Conservation (phyloP, 495 filamentous ascomycete species). For the Astrothelium subdiscretum region DNA sequence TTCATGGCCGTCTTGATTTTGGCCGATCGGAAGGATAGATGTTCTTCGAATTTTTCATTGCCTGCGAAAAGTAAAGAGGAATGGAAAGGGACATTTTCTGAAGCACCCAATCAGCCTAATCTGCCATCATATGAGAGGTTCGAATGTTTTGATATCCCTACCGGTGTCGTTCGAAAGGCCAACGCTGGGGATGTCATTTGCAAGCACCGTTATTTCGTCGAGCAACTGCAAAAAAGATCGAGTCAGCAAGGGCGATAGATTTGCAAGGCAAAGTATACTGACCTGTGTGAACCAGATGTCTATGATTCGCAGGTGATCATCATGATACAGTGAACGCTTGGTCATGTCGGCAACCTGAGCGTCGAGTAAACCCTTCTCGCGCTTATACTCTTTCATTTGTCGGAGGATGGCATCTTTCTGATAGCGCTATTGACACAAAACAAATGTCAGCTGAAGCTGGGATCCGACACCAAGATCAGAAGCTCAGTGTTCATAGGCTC, state of each 20-base stretch:
- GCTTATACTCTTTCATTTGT: constrained; percentile 94
- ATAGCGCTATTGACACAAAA: constrained; percentile 52
- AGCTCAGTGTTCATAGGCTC: background rate
- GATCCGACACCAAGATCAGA: no score
- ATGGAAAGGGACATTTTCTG: constrained; percentile 26
- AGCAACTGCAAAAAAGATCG: constrained; percentile 46
- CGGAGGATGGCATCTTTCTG: constrained; percentile 97
- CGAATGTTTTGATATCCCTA: constrained; percentile 6
- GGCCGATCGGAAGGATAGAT: constrained; percentile 51
- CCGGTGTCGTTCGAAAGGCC: background rate
- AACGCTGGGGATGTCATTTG: constrained; percentile 23
- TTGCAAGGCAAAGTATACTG: constrained; percentile 20
- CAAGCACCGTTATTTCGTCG: constrained; percentile 70
- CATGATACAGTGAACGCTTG: constrained; percentile 65
- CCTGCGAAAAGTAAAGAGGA: constrained; percentile 54
- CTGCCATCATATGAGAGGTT: constrained; percentile 24
- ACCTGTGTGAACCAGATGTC: constrained; percentile 92
- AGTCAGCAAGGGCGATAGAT: constrained; percentile 6
- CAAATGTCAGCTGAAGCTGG: constrained; percentile 6
- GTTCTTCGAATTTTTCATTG: constrained; percentile 61
- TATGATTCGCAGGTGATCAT: constrained; percentile 81
- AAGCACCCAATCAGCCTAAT: constrained; percentile 12
- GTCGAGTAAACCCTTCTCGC: constrained; percentile 71
- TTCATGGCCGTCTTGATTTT: constrained; percentile 52
- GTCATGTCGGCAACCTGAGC: constrained; percentile 60